Base-by-base conservation (phyloP, 768 basidiomycete species). In the Russula earlei region DNA sequence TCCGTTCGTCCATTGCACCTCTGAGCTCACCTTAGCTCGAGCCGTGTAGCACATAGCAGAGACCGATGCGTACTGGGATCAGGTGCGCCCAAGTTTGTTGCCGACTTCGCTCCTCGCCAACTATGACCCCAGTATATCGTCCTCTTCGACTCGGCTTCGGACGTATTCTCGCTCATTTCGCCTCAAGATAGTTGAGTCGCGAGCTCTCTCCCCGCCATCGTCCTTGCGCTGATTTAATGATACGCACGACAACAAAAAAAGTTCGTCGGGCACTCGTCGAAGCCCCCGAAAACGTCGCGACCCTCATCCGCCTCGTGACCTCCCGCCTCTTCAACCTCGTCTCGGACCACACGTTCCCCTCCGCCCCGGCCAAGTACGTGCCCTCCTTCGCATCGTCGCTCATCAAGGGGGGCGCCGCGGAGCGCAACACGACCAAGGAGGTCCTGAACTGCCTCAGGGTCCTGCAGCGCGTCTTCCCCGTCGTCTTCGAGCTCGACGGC, bases 401-500 rank as follows among this genome's bases (percentile, higher is more conserved):
- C 63, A 85, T 89, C 61, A 86, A 82, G 62, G 67, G 77, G 11
- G 72, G 75, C 20, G 68, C 74, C 7, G 58, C 74, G 6, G 83
- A 80, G 56, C 76, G 79, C 60, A 88, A 82, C 63, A 74, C 91
- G 25, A 85, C 87, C 2, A 90, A 85, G 62, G 87, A 97, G 67
- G 90, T 85, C 4, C 75, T 99, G 43, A 98, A 95, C 65, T 93
- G 91, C 66, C 67, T 97, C n/a, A 80, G 95, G 29, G 81, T 97
- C 8, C 78, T 99, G 19, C 85, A 91, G 55, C 81, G 96, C 47
- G 78, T 97, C 19, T 73, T 98, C 15, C 94, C 94, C 2, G 83
- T 94, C n/a, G 71, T 97, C 41, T 93, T 94, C 63, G 88, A 87
- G 64, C 74, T 82, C 33, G 84, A 87, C 57, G 81, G 81, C 27